These are phyloP conservation scores for Eucalyptus shirleyi DNA, from an alignment of 345 rosid genomes.

Conservation along the genomic window DNA sequence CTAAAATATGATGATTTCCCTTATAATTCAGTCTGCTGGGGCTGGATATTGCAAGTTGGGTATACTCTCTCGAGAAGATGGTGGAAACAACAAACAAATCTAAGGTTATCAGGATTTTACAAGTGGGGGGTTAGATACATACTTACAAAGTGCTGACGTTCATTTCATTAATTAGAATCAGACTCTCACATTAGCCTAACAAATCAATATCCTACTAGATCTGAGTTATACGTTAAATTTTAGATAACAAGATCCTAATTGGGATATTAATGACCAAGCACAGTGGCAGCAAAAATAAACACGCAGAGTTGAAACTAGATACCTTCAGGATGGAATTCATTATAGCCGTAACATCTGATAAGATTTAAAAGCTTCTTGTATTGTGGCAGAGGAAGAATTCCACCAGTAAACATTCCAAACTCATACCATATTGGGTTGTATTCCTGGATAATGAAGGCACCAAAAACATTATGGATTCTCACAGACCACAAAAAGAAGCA, in stretches of 20 bases:
- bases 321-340: background rate
- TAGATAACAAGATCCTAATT: background rate
- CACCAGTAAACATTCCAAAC: background rate
- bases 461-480: background rate
- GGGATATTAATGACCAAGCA: background rate
- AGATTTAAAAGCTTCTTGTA: background rate
- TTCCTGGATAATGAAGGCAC: background rate
- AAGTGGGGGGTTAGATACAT: background rate
- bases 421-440: background rate
- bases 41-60: background rate
- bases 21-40: background rate
- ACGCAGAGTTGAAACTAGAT: background rate
- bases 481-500: background rate
- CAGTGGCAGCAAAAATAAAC: background rate
- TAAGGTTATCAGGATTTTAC: background rate
- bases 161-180: background rate
- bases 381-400: background rate
- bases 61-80: background rate
- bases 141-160: background rate
- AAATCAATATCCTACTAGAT: background rate
- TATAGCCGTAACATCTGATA: accelerated
- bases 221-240: background rate
- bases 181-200: background rate
- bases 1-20: background rate
- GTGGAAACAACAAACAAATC: background rate